Base-by-base conservation (phyloP, 257 asterid species). In the Plantago ovata region DNA sequence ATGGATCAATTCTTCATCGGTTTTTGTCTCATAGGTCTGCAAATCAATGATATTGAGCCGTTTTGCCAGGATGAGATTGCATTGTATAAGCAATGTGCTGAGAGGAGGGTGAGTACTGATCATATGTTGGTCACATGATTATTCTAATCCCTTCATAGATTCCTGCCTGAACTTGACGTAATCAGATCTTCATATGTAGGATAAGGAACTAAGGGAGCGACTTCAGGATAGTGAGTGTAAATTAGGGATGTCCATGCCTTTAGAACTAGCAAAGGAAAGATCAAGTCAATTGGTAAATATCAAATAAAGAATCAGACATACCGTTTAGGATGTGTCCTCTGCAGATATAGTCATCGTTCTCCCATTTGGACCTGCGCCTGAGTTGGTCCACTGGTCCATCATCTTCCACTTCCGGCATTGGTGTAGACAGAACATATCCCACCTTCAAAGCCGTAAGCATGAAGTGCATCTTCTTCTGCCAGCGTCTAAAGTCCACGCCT, bases 41-140 rank as follows among this genome's bases (percentile, higher is more conserved):
- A 93, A 58, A 84, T 93, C 67, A 86, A 93, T 69, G 98, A 93
- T 62, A 75, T 89, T 41, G 98, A 89, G 81, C 98, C 86, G 3
- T 80, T 80, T 61, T 80, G 86, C 66, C 86, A 80, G 66, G 86
- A 80, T 9, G 86, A 80, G 74, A 76, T 80, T 65, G 83, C 73
- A 8, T 13, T 80, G 10, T 76, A 80, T 53, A 39, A 53, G 57
- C 64, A 76, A 65, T 80, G 86, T 71, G 79, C 83, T 13, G 81
- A 76, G 81, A 76, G 79, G 69, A 73, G 86, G 70, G 83, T 80
- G 66, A 62, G 79, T 62, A 63, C 52, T 58, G 62, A 60, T 52
- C 0, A 13, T 49, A 51, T 32, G 33, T 32, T 57, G 38, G 32
- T 11, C 53, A 20, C 65, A 57, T 53, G 41, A 42, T 58, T 36